A percentile compares a stretch with the other conserved stretches of the same genome.
Evolutionary conservation across 1,284 basidiomycete species (phyloP).

Genomic region (Leccinum variabile): DNA sequence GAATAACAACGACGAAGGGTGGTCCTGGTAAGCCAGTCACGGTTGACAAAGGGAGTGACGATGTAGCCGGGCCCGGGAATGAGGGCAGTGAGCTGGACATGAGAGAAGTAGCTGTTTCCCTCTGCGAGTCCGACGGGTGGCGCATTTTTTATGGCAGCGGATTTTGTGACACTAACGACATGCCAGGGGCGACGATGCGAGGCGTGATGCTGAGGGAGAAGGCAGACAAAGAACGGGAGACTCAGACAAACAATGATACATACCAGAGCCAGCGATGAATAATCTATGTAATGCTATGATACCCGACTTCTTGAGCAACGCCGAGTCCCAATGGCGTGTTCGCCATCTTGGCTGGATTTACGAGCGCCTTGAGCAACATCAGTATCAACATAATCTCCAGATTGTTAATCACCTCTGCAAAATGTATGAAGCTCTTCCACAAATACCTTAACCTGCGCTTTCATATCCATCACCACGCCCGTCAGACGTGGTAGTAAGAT

Average conservation of each 20-base stretch:
- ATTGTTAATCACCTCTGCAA: slow-evolving; percentile 94
- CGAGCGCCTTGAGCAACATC: slow-evolving; percentile 92
- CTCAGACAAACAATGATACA: slow-evolving; percentile 25
- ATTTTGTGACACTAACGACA: slow-evolving; percentile 56
- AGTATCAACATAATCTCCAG: slow-evolving; percentile 92
- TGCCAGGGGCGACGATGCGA: slow-evolving; percentile 22
- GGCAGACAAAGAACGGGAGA: slow-evolving; percentile 14
- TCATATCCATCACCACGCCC: slow-evolving; percentile 85
- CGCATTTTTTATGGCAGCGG: slow-evolving; percentile 78
- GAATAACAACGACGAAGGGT: slow-evolving; percentile 53
- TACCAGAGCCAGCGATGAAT: slow-evolving; percentile 94
- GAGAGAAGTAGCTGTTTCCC: slow-evolving; percentile 73
- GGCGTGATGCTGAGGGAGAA: slow-evolving; percentile 13
- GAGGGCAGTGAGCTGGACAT: slow-evolving; percentile 75
- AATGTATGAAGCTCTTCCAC: slow-evolving; percentile 76
- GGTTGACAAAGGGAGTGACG: slow-evolving; percentile 56
- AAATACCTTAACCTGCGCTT: slow-evolving; percentile 89
- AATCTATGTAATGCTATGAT: slow-evolving; percentile 92
- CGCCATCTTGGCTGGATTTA: slow-evolving; percentile 92
- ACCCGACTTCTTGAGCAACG: slow-evolving; percentile 92
- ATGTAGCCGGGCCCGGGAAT: slow-evolving; percentile 71
- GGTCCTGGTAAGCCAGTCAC: slow-evolving; percentile 58
- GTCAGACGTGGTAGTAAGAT: slow-evolving; percentile 96
- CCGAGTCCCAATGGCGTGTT: slow-evolving; percentile 63
- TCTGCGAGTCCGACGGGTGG: slow-evolving; percentile 78